Conservation (phyloP, 495 filamentous ascomycete genomes). For the Entonaema liquescens region DNA sequence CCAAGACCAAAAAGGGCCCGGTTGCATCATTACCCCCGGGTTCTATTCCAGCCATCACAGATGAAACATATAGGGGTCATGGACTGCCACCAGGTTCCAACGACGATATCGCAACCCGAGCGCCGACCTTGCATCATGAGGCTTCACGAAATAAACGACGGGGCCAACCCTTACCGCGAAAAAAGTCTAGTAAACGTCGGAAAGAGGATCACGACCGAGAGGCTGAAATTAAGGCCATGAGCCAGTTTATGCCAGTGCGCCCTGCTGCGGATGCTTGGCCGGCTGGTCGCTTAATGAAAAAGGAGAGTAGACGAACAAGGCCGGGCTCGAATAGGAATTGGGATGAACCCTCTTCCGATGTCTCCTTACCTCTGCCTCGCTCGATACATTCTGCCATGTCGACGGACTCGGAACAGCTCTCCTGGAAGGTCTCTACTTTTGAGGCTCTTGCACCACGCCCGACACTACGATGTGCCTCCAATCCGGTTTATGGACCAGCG, state of each 20-base stretch:
- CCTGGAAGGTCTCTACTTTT: slow-evolving; percentile 77
- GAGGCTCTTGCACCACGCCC: slow-evolving; percentile 82
- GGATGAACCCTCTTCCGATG: slow-evolving; percentile 72
- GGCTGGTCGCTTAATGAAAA: slow-evolving; percentile 60
- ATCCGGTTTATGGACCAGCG: slow-evolving; percentile 58
- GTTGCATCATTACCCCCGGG: slow-evolving; percentile 44
- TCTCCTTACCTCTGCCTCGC: slow-evolving; percentile 74
- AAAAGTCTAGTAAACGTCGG: slow-evolving; percentile 81
- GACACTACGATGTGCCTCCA: slow-evolving; percentile 75
- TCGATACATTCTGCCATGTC: slow-evolving; percentile 79
- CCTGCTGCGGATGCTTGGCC: slow-evolving; percentile 62
- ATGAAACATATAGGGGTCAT: slow-evolving; percentile 30
- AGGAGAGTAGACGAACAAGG: slow-evolving; percentile 71
- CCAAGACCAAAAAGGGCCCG: slow-evolving; percentile 42
- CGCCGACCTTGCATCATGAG: slow-evolving; percentile 68
- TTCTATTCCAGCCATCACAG: neutral
- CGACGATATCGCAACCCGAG: slow-evolving; percentile 52
- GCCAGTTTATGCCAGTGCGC: slow-evolving; percentile 70
- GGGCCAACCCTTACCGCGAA: slow-evolving; percentile 65
- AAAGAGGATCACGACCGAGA: slow-evolving; percentile 77
- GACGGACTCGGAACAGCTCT: slow-evolving; percentile 72
- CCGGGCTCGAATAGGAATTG: slow-evolving; percentile 61
- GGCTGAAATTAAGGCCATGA: slow-evolving; percentile 88
- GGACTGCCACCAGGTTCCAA: slow-evolving; percentile 44
- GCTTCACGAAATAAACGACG: slow-evolving; percentile 59